A percentile compares a stretch with the other conserved stretches of the same genome.
phyloP scores from a whole-genome alignment of 139 green algal genomes.

The Diplosphaera chodatii region DNA sequence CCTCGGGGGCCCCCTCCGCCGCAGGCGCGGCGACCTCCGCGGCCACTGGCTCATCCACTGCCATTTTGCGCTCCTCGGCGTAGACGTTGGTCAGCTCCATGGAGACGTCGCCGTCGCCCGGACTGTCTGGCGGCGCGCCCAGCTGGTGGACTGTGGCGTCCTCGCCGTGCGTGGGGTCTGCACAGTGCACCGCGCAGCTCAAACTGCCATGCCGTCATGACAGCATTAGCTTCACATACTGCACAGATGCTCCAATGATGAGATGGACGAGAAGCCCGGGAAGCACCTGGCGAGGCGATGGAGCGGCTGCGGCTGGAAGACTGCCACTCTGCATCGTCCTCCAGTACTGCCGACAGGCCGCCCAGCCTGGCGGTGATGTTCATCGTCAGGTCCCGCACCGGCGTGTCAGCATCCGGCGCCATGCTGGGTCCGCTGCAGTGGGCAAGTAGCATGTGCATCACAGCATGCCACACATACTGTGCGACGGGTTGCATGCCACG shows the following conservation, averaged over 20 bases:
- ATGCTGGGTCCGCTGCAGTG: constrained; percentile 1
- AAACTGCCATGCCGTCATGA: too few species aligned
- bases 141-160: constrained; percentile 11
- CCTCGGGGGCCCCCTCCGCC: too few species aligned
- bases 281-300: background rate
- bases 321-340: constrained; percentile 52
- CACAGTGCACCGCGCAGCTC: background rate
- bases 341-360: constrained; percentile 59
- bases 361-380: constrained; percentile 70
- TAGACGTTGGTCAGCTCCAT: constrained; percentile 9
- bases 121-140: background rate
- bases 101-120: background rate
- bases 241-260: too few species aligned
- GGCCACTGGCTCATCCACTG: too few species aligned
- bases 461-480: too few species aligned
- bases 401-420: constrained; percentile 1
- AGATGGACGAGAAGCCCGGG: background rate
- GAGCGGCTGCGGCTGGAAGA: background rate
- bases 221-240: too few species aligned
- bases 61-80: background rate
- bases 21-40: too few species aligned
- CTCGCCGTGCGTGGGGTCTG: background rate
- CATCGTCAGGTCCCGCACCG: constrained; percentile 22
- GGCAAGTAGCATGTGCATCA: too few species aligned
- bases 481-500: too few species aligned